Conservation (phyloP, 73 alveolate genomes). For the Blepharisma japonicum region DNA sequence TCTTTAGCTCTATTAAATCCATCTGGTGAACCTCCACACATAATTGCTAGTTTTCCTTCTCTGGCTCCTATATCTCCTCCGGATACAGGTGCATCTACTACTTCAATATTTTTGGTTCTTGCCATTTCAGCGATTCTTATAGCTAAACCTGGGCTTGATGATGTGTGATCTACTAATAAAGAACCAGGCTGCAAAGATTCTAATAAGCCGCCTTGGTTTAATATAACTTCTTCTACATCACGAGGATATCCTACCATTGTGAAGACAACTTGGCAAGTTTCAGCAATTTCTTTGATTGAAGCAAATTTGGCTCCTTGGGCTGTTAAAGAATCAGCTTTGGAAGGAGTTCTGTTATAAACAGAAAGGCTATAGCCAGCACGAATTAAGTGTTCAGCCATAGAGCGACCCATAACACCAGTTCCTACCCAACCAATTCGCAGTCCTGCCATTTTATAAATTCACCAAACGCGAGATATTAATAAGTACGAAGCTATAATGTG, state of each 20-base stretch:
- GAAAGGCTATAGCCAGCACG: constrained; percentile 63
- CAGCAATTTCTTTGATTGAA: constrained; percentile 67
- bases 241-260: constrained; percentile 88
- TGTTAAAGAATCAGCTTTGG: constrained; percentile 70
- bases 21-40: constrained; percentile 81
- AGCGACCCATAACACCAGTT: constrained; percentile 90
- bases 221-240: constrained; percentile 80
- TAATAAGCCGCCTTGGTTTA: constrained; percentile 71
- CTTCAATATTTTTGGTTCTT: constrained; percentile 43
- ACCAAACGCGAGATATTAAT: too few species aligned
- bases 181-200: constrained; percentile 71
- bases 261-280: constrained; percentile 67
- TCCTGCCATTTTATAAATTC: too few species aligned
- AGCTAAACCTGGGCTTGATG: constrained; percentile 83
- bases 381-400: constrained; percentile 77
- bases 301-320: constrained; percentile 67
- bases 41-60: constrained; percentile 74
- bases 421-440: constrained; percentile 86
- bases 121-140: constrained; percentile 55
- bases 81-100: constrained; percentile 88
- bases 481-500: too few species aligned
- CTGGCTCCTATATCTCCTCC: constrained; percentile 94
- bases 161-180: constrained; percentile 80
- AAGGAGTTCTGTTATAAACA: constrained; percentile 75
- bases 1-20: constrained; percentile 50